A percentile compares a stretch with the other conserved stretches of the same genome.
These are phyloP conservation scores for Ustanciosporium gigantosporum DNA, from an alignment of 1,284 basidiomycete genomes.

Conservation along the genomic window DNA sequence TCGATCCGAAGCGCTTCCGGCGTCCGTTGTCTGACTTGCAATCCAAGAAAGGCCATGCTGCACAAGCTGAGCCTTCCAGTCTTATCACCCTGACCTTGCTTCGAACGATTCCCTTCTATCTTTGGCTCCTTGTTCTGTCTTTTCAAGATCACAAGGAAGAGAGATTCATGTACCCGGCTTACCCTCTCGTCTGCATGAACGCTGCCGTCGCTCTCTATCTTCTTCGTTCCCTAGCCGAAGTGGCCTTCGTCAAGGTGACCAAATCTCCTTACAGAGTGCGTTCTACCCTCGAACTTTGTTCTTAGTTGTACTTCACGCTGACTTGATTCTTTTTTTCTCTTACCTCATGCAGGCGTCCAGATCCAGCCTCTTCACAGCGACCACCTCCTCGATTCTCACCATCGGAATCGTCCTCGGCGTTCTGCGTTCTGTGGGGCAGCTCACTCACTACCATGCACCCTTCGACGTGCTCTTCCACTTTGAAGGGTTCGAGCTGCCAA, in stretches of 20 bases:
- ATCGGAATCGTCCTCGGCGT: constrained; percentile 73
- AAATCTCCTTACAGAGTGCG: constrained; percentile 36
- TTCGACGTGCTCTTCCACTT: constrained; percentile 75
- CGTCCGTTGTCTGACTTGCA: constrained; percentile 65
- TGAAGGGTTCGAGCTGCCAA: constrained; percentile 77
- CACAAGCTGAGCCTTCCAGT: constrained; percentile 10
- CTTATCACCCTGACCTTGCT: constrained; percentile 68
- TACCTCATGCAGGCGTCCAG: constrained; percentile 10
- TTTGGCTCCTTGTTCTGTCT: constrained; percentile 82
- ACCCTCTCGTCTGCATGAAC: constrained; percentile 89
- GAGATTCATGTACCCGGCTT: constrained; percentile 93
- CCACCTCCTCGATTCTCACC: constrained; percentile 74
- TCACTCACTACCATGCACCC: constrained; percentile 88
- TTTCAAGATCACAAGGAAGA: constrained; percentile 94
- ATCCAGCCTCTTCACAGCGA: constrained; percentile 70
- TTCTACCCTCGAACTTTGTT: background rate
- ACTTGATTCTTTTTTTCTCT: background rate
- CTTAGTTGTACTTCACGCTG: background rate
- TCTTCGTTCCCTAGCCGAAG: constrained; percentile 44
- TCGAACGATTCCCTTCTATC: constrained; percentile 80
- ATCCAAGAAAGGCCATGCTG: constrained; percentile 19
- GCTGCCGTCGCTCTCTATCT: constrained; percentile 79
- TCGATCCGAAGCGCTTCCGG: constrained; percentile 80
- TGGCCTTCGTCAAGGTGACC: constrained; percentile 34
- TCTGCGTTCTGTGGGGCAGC: constrained; percentile 77